Base-by-base conservation (phyloP, 768 basidiomycete species). In the Trametes coccinea region DNA sequence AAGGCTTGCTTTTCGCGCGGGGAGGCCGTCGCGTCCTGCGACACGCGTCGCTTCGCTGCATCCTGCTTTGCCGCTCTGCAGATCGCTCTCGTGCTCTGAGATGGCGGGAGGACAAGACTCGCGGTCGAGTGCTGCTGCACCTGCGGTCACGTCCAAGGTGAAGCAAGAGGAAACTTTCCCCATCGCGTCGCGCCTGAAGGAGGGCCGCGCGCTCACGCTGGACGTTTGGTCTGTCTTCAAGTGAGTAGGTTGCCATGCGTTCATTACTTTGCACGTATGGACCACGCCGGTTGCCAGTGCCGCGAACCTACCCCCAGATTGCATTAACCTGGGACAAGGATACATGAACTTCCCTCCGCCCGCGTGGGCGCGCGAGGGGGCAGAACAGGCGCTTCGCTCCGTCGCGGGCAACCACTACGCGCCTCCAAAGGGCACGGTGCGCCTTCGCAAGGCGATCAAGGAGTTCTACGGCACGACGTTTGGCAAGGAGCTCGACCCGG, bases 321-420 rank as follows among this genome's bases (percentile, higher is more conserved):
- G 92, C 66, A 90, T 98, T 72, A 98, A 98, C 76, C 87, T 98
- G 41, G 96, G 96, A 6, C 95, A 85, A 64, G 73, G 74, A 3
- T 95, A 93, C 75, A 95, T 95, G 93, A 94, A 93, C 79, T 95
- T 94, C 72, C 72, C 85, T 0, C 93, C 93, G 14, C 92, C 93
- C 0, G 67, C 79, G 62, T 95, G 91, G 89, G 82, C 94, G 57
- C 83, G 79, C 31, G 79, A 87, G 17, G 89, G 87, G 1, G 93
- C 91, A 4, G 79, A 84, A 51, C 78, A 81, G 22, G 92, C 93
- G 0, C 76, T 95, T 39, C 75, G 76, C 39, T 73, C 75, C 22
- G 82, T 90, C 27, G 78, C 79, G 13, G 75, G 84, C 11, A 93
- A 93, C 74, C 93, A 95, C 70, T 95, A 95, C 73, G 89, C 92